phyloP scores from a whole-genome alignment of 495 filamentous ascomycete genomes.

The Penicillium malachiteum region DNA sequence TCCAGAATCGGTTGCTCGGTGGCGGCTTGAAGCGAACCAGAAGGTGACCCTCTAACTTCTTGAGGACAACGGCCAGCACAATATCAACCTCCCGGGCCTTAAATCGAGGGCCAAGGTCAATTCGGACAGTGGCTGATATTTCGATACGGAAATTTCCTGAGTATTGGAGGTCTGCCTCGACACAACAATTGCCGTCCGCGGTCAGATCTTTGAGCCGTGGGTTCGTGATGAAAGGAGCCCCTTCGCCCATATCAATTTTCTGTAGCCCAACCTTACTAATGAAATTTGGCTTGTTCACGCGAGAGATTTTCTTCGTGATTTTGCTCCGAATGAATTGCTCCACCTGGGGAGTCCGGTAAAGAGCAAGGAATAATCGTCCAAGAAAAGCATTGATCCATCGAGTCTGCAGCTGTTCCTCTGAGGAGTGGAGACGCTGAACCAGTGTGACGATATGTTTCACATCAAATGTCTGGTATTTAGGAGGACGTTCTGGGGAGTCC shows the following conservation, averaged over 20 bases:
- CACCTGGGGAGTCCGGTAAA: slow-evolving; percentile 81
- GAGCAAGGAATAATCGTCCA: slow-evolving; percentile 79
- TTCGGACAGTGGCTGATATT: slow-evolving; percentile 83
- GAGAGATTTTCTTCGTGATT: slow-evolving; percentile 93
- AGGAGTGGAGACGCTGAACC: slow-evolving; percentile 85
- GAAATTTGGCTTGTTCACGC: slow-evolving; percentile 89
- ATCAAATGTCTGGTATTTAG: slow-evolving; percentile 75
- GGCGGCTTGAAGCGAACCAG: slow-evolving; percentile 89
- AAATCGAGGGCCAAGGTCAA: slow-evolving; percentile 85
- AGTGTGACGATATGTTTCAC: slow-evolving; percentile 80
- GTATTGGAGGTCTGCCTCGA: slow-evolving; percentile 85
- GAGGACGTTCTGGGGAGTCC: slow-evolving; percentile 55
- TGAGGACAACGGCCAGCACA: slow-evolving; percentile 80
- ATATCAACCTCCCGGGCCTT: slow-evolving; percentile 88
- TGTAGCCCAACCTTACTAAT: slow-evolving; percentile 77
- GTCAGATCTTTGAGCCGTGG: slow-evolving; percentile 86
- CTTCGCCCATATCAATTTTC: slow-evolving; percentile 81
- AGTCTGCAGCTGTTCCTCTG: slow-evolving; percentile 87
- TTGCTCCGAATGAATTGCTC: slow-evolving; percentile 77
- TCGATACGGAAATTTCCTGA: slow-evolving; percentile 85
- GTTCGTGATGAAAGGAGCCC: slow-evolving; percentile 85
- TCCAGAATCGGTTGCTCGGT: slow-evolving; percentile 92
- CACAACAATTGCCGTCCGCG: slow-evolving; percentile 81
- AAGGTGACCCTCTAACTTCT: slow-evolving; percentile 80
- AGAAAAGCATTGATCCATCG: slow-evolving; percentile 93